Evolutionary conservation across 441 rosid genomes (phyloP).

Genomic region (Euphorbia celastroides): DNA sequence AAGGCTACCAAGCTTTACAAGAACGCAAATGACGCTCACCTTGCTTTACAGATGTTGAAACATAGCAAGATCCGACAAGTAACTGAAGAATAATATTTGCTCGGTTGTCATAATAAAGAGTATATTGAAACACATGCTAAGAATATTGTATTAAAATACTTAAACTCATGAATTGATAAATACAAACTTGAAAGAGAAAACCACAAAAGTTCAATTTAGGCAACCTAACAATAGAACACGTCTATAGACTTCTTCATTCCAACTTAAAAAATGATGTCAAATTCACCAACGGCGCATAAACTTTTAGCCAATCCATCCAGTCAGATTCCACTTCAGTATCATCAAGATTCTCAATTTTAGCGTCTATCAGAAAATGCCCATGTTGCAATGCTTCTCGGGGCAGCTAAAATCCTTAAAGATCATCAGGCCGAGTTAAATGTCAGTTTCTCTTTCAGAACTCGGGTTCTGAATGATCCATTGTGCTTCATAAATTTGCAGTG

Average conservation of each 20-base stretch:
- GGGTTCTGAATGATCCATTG: no score
- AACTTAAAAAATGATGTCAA: constrained; percentile 17
- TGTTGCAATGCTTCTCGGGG: no score
- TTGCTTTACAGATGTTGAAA: constrained; percentile 9
- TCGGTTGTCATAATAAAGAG: constrained; percentile 1
- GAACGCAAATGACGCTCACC: neutral
- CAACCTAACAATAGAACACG: neutral
- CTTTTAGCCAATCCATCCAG: constrained; percentile 22
- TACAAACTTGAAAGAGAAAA: neutral
- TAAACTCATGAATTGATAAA: neutral
- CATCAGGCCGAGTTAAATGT: no score
- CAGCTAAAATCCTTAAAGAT: no score
- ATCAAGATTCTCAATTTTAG: constrained; percentile 14
- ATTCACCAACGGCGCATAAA: constrained; percentile 6
- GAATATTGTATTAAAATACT: neutral
- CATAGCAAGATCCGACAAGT: neutral
- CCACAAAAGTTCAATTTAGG: neutral
- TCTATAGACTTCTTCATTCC: constrained; percentile 16
- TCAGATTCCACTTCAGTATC: constrained; percentile 9
- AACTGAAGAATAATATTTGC: neutral
- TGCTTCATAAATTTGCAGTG: constrained; percentile 1
- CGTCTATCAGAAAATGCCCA: constrained; percentile 25
- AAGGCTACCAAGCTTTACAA: constrained; percentile 6
- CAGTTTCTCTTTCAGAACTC: no score
- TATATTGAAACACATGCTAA: neutral